phyloP scores from a whole-genome alignment of 495 filamentous ascomycete genomes.

The Daldinia loculata region DNA sequence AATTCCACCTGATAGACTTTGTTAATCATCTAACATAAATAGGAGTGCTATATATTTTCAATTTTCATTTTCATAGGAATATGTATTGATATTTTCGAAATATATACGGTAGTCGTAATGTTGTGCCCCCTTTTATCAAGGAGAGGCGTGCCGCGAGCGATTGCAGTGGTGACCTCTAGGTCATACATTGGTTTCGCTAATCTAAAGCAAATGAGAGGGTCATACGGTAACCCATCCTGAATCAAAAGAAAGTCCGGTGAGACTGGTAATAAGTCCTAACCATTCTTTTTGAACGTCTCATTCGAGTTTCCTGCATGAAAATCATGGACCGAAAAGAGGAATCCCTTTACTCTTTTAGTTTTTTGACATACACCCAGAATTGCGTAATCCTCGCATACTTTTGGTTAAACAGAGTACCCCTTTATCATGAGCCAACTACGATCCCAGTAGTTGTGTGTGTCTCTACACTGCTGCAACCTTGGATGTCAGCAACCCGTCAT shows the following conservation, averaged over 20 bases:
- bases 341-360: neutral
- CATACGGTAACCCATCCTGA: constrained; percentile 12
- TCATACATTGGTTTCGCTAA: constrained; percentile 3
- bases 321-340: constrained; percentile 1
- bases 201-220: constrained; percentile 7
- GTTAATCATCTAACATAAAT: neutral
- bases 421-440: neutral
- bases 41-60: neutral
- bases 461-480: constrained; percentile 4
- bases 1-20: neutral
- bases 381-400: constrained; percentile 1
- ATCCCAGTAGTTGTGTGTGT: neutral
- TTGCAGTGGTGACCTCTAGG: neutral
- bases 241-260: constrained; percentile 3
- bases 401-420: neutral
- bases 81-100: neutral
- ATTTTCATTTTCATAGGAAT: neutral
- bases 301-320: constrained; percentile 8
- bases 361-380: constrained; percentile 10
- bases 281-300: constrained; percentile 20
- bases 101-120: constrained; percentile 15
- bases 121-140: constrained; percentile 6
- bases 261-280: constrained; percentile 16
- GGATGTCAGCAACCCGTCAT: constrained; percentile 25
- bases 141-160: neutral